Base-by-base conservation (phyloP, 352 stramenopile species). In the Globisporangium spiculum region DNA sequence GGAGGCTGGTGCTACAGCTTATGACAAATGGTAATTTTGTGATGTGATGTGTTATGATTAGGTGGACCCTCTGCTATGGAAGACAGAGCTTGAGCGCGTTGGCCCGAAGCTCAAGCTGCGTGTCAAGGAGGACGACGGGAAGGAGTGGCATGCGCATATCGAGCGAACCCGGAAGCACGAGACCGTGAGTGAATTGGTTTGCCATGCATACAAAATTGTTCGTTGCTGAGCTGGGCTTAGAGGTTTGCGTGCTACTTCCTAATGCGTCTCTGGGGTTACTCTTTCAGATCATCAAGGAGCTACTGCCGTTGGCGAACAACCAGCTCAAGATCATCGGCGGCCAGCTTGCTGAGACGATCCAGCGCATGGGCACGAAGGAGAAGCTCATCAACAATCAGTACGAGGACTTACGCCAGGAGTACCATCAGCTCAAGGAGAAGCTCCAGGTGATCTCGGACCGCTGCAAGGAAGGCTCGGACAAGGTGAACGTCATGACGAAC, bases 301-400 rank as follows among this genome's bases (percentile, higher is more conserved):
- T 92, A 26, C 67, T 92, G 27, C 82, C 87, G 6, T 64, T 72
- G 1, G 79, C 84, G 22, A 85, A 83, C 27, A 81, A 72, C 32
- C 84, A 93, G 66, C 67, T 95, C 34, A 80, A 88, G 50, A 56
- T 88, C 30, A 80, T 95, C 32, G 80, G 74, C 2, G 72, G 66
- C 9, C 80, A 91, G 62, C 76, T 95, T 0, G 69, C 65, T 1
- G 80, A 95, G 70, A 87, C 78, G 8, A 82, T 82, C 7, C 70
- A 81, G 26, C 84, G 81, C 32, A 91, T 93, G 76, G 71, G 68
- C 8, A 69, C 75, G 12, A 93, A 93, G 63, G 87, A 95, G 70
- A 93, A 95, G 70, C 73, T 78, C 57, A 71, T 95, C 55, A 93
- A 93, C 71, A 92, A 89, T 63, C 84, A 95, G 75, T 93, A 90